phyloP scores from a whole-genome alignment of 768 basidiomycete genomes.

The Lactarius hengduanensis region DNA sequence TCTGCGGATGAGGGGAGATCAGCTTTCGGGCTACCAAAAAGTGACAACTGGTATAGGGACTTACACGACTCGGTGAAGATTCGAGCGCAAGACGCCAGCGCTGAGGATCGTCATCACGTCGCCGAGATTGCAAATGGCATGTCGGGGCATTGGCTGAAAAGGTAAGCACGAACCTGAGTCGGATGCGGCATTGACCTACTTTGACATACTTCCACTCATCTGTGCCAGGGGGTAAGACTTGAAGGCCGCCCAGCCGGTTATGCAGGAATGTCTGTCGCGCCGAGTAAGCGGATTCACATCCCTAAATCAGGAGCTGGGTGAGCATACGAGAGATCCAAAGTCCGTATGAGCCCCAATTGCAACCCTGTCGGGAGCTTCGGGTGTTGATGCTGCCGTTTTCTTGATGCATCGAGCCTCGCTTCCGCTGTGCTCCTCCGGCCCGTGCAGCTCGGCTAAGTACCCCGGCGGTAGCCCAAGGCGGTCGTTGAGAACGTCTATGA shows the following conservation, averaged over 20 bases:
- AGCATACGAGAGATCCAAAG: constrained; percentile 35
- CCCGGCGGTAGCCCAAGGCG: constrained; percentile 38
- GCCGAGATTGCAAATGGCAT: constrained; percentile 38
- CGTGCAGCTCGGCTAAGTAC: constrained; percentile 34
- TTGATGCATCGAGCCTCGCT: constrained; percentile 38
- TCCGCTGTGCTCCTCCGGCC: constrained; percentile 33
- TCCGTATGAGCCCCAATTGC: constrained; percentile 41
- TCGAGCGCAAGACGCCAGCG: constrained; percentile 36
- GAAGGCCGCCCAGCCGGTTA: constrained; percentile 9
- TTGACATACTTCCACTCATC: constrained; percentile 16
- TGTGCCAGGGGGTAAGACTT: neutral
- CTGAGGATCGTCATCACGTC: constrained; percentile 37
- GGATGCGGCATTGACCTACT: neutral
- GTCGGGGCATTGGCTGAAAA: constrained; percentile 34
- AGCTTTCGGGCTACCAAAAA: neutral
- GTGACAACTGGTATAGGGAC: constrained; percentile 8
- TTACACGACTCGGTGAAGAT: constrained; percentile 36
- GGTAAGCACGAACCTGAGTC: neutral
- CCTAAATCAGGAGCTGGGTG: too few species aligned
- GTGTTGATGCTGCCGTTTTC: constrained; percentile 27
- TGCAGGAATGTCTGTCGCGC: constrained; percentile 6
- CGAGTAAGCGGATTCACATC: neutral
- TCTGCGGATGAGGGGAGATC: neutral
- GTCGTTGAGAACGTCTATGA: constrained; percentile 36
- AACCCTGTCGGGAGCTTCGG: constrained; percentile 34